These are phyloP conservation scores for Caloboletus inedulis DNA, from an alignment of 1,284 basidiomycete species.

Conservation along the genomic window DNA sequence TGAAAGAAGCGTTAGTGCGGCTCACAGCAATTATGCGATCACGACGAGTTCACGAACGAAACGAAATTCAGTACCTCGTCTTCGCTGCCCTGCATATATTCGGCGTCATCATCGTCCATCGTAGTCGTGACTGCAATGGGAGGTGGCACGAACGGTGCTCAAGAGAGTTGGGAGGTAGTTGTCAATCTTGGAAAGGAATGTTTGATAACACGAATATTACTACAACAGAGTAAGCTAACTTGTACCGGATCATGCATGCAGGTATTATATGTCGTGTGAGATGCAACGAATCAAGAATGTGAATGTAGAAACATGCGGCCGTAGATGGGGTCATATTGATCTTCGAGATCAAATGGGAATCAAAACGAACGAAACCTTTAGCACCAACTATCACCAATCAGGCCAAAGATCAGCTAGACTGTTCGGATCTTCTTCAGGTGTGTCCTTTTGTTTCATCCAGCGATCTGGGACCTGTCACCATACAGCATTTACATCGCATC, in stretches of 20 bases:
- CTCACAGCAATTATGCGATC: constrained; percentile 4
- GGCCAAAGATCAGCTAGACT: constrained; percentile 49
- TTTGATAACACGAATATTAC: constrained; percentile 9
- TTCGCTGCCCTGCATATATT: constrained; percentile 84
- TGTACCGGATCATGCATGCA: constrained; percentile 9
- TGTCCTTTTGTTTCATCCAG: constrained; percentile 82
- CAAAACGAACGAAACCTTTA: background rate
- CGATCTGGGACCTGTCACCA: constrained; percentile 68
- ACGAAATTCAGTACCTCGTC: constrained; percentile 57
- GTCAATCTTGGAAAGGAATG: background rate
- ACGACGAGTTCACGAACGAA: constrained; percentile 1
- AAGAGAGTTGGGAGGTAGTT: no score
- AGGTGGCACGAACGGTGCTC: no score
- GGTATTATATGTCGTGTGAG: constrained; percentile 22
- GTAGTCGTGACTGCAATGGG: constrained; percentile 10
- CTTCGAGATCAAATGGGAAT: constrained; percentile 4
- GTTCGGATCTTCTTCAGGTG: constrained; percentile 68
- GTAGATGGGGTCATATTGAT: constrained; percentile 1
- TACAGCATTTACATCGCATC: constrained; percentile 2
- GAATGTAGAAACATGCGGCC: constrained; percentile 1
- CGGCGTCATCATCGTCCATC: constrained; percentile 90
- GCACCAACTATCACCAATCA: constrained; percentile 41
- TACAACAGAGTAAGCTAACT: constrained; percentile 21
- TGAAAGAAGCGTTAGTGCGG: constrained; percentile 2
- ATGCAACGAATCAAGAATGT: constrained; percentile 16